A percentile compares a stretch with the other conserved stretches of the same genome.
Evolutionary conservation across 169 alveolate species (phyloP).

Genomic region (Condylostoma magnum): DNA sequence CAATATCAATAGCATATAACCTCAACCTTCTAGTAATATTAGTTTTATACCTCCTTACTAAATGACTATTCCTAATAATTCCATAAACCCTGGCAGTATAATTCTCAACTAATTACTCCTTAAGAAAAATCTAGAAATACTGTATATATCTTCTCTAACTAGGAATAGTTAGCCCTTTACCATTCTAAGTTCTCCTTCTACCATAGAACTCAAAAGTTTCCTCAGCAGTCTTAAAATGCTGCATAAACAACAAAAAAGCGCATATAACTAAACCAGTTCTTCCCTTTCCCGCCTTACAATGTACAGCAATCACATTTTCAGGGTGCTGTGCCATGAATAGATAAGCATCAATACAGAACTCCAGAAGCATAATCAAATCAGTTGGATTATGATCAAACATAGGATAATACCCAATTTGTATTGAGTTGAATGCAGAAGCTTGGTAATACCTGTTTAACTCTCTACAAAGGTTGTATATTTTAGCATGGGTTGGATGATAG

Average conservation of each 20-base stretch:
- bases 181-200: constrained; percentile 49
- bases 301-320: constrained; percentile 80
- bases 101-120: constrained; percentile 18
- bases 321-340: constrained; percentile 54
- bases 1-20: neutral
- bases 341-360: constrained; percentile 70
- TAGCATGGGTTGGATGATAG: constrained; percentile 75
- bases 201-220: constrained; percentile 62
- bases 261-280: constrained; percentile 90
- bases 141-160: constrained; percentile 49
- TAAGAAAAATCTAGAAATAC: constrained; percentile 44
- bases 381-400: constrained; percentile 83
- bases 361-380: constrained; percentile 65
- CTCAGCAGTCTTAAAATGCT: constrained; percentile 45
- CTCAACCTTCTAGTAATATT: neutral
- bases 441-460: constrained; percentile 60
- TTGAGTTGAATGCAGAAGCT: constrained; percentile 20
- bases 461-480: constrained; percentile 83
- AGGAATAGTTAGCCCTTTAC: constrained; percentile 52
- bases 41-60: neutral
- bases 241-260: constrained; percentile 67
- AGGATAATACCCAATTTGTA: constrained; percentile 66
- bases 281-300: constrained; percentile 93
- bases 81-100: neutral
- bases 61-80: neutral